phyloP scores from a whole-genome alignment of 345 rosid genomes.

The Geranium rotundifolium region DNA sequence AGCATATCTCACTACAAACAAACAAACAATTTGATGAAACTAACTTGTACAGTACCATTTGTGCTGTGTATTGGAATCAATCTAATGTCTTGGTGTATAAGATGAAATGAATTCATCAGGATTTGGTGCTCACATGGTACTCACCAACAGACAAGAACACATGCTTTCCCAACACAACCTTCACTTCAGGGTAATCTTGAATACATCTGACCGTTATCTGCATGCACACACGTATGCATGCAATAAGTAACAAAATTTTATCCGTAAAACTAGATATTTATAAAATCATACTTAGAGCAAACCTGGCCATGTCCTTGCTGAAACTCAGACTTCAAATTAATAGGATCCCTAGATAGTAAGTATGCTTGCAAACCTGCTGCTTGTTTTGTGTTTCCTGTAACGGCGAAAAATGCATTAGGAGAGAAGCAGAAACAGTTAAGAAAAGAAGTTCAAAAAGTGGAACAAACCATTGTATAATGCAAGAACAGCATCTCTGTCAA shows the following conservation, averaged over 20 bases:
- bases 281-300: conserved; percentile 3
- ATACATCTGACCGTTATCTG: conserved; percentile 52
- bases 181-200: conserved; percentile 41
- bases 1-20: too few relatives aligned
- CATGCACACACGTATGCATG: neutral
- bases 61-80: too few relatives aligned
- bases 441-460: neutral
- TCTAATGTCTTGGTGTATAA: too few relatives aligned
- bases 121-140: conserved; percentile 16
- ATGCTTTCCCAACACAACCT: conserved; percentile 44
- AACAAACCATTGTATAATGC: conserved; percentile 47
- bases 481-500: conserved; percentile 45
- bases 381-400: conserved; percentile 53
- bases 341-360: conserved; percentile 66
- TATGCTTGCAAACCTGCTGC: conserved; percentile 44
- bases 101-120: neutral
- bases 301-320: conserved; percentile 75
- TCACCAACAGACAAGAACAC: conserved; percentile 53
- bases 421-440: too few relatives aligned
- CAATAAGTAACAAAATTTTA: too few relatives aligned
- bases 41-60: too few relatives aligned
- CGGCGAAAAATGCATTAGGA: conserved; percentile 4
- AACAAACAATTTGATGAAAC: too few relatives aligned
- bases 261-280: too few relatives aligned
- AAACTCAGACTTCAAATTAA: conserved; percentile 58